Conservation (phyloP, 148 eudicot species). For the Nyssa sinensis region DNA sequence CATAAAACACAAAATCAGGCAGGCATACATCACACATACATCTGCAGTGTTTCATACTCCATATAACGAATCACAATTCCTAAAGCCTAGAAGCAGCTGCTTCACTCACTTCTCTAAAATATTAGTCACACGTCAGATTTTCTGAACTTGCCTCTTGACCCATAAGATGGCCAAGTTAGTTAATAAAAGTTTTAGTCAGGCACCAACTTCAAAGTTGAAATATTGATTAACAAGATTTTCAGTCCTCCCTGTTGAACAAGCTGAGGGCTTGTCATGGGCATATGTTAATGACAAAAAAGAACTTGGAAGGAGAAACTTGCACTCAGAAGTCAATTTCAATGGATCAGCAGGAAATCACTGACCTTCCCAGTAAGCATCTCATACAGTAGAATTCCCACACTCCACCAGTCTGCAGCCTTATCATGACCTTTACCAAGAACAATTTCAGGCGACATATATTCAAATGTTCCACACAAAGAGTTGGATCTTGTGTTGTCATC, state of each 20-base stretch:
- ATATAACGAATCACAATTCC: not conserved
- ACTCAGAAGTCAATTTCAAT: not conserved
- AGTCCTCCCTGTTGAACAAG: not conserved
- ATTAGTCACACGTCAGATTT: no score
- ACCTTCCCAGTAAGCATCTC: slow-evolving; percentile 66
- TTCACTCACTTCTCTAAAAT: no score
- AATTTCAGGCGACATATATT: slow-evolving; percentile 62
- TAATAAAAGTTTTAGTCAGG: no score
- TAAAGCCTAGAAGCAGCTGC: not conserved
- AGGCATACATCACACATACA: no score
- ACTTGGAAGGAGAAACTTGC: not conserved
- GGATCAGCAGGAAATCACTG: not conserved
- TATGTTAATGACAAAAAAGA: not conserved
- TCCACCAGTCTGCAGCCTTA: slow-evolving; percentile 62
- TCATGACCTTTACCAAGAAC: slow-evolving; percentile 51
- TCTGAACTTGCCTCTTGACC: not conserved
- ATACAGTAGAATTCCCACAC: slow-evolving; percentile 46
- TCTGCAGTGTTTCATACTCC: no score
- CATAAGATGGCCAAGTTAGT: not conserved
- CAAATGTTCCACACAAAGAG: slow-evolving; percentile 51
- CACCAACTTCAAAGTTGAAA: not conserved
- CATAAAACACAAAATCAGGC: not conserved
- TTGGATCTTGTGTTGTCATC: slow-evolving; percentile 38
- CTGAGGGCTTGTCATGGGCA: not conserved
- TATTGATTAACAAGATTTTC: not conserved